phyloP scores from a whole-genome alignment of 1,284 basidiomycete species.

The Apiotrichum gracile region DNA sequence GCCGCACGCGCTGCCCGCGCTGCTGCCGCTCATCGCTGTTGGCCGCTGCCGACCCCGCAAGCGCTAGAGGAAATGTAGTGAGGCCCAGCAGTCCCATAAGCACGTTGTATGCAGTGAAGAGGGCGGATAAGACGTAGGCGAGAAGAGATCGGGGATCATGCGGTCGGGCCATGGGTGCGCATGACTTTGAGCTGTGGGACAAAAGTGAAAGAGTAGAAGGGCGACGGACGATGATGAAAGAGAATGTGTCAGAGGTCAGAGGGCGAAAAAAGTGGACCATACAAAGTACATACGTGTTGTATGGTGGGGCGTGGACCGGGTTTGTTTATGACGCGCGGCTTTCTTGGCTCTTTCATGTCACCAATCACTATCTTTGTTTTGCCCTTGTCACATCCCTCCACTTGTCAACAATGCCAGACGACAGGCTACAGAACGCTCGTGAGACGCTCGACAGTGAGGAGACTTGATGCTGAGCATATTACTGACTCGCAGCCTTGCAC shows the following conservation, averaged over 20 bases:
- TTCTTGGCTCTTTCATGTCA: too few relatives aligned
- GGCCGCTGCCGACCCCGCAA: neutral
- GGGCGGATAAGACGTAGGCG: neutral
- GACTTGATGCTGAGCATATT: neutral
- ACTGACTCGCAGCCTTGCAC: constrained; percentile 29
- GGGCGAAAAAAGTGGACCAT: neutral
- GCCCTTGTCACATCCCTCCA: too few relatives aligned
- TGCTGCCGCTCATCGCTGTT: neutral
- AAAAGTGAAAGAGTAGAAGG: neutral
- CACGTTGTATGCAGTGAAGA: neutral
- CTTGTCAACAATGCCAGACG: constrained; percentile 9
- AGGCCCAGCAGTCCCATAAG: constrained; percentile 8
- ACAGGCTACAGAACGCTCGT: constrained; percentile 37
- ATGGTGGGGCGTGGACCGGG: too few relatives aligned
- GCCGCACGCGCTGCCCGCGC: neutral
- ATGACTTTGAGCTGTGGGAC: neutral
- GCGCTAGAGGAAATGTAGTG: neutral
- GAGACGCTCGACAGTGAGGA: constrained; percentile 41
- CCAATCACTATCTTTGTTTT: too few relatives aligned
- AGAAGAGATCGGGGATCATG: constrained; percentile 5
- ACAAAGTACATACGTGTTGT: too few relatives aligned
- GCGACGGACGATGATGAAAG: neutral
- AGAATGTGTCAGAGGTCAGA: neutral
- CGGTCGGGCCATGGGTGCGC: constrained; percentile 5
- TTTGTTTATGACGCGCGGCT: too few relatives aligned